Conservation (phyloP, 2,329 filamentous ascomycete genomes). For the Verticillium longisporum region DNA sequence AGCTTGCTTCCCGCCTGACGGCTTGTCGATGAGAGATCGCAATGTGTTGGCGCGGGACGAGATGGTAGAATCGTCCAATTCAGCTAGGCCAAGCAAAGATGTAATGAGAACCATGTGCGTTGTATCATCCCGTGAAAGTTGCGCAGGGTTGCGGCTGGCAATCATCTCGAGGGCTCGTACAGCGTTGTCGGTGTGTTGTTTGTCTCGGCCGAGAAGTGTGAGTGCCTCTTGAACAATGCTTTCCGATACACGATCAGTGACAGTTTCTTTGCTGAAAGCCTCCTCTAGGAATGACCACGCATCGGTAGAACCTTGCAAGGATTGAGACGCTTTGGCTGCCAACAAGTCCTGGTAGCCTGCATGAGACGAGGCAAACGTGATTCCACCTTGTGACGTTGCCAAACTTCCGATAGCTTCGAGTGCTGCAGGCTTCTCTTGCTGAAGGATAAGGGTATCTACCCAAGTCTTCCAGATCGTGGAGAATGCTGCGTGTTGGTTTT, state of each 20-base stretch:
- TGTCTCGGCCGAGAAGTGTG: conserved; percentile 19
- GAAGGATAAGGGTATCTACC: conserved; percentile 30
- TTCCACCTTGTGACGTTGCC: conserved; percentile 35
- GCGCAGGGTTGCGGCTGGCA: conserved; percentile 32
- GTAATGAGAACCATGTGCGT: conserved; percentile 44
- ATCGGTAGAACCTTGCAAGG: conserved; percentile 22
- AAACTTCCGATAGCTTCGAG: conserved; percentile 33
- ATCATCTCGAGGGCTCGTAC: conserved; percentile 43
- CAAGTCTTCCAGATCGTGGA: conserved; percentile 37
- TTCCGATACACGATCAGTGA: conserved; percentile 27
- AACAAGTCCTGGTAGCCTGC: conserved; percentile 36
- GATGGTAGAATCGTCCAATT: conserved; percentile 32
- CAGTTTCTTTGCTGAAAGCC: conserved; percentile 32
- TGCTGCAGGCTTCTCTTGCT: conserved; percentile 19
- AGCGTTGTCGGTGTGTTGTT: conserved; percentile 19
- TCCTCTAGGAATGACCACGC: conserved; percentile 42
- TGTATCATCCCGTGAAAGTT: conserved; percentile 37
- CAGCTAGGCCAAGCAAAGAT: conserved; percentile 46
- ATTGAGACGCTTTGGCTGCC: conserved; percentile 20
- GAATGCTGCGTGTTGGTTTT: conserved; percentile 28
- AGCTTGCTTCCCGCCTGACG: conserved; percentile 33
- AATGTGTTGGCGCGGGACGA: conserved; percentile 35
- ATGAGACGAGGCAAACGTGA: conserved; percentile 28
- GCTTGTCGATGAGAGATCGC: conserved; percentile 37
- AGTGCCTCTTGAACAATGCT: conserved; percentile 27